Percentiles rank a stretch among this genome's conserved stretches.
Conservation (phyloP, 257 asterid genomes). For the Galeopsis tetrahit region DNA sequence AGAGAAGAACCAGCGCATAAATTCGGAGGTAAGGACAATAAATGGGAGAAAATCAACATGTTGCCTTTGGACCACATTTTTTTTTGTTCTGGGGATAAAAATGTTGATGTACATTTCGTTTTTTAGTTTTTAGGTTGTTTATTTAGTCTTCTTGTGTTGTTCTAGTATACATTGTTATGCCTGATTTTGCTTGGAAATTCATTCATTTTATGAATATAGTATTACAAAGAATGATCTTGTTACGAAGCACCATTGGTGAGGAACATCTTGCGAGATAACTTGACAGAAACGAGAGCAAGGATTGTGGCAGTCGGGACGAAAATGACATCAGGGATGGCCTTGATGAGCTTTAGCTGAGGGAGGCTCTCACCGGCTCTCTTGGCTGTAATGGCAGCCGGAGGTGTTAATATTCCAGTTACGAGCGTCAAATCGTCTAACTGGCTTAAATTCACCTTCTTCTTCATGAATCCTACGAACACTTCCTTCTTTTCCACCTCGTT, state of each 20-base stretch:
- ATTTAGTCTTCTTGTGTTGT: slow-evolving; percentile 21
- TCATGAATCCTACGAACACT: slow-evolving; percentile 63
- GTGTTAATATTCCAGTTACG: slow-evolving; percentile 69
- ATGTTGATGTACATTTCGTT: slow-evolving; percentile 17
- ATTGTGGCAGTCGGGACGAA: slow-evolving; percentile 83
- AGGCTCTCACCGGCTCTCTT: slow-evolving; percentile 82
- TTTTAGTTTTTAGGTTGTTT: slow-evolving; percentile 34
- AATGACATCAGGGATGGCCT: slow-evolving; percentile 73
- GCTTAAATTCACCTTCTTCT: slow-evolving; percentile 57
- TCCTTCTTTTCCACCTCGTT: slow-evolving; percentile 49
- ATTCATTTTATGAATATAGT: slow-evolving; percentile 18
- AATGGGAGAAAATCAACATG: slow-evolving; percentile 10
- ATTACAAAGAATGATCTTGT: slow-evolving; percentile 43
- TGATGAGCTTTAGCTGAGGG: slow-evolving; percentile 77
- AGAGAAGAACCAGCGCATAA: slow-evolving; percentile 45
- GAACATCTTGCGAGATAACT: slow-evolving; percentile 70
- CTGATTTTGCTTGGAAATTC: slow-evolving; percentile 23
- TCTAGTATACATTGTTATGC: slow-evolving; percentile 20
- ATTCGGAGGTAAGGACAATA: slow-evolving; percentile 13
- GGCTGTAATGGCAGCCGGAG: slow-evolving; percentile 91
- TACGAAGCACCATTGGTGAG: slow-evolving; percentile 51
- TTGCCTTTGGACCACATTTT: slow-evolving; percentile 27
- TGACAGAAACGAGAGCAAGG: slow-evolving; percentile 70
- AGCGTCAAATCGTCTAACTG: slow-evolving; percentile 69
- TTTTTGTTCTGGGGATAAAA: slow-evolving; percentile 9